These are phyloP conservation scores for Rubroshorea leprosula DNA, from an alignment of 345 rosid species.

Conservation along the genomic window DNA sequence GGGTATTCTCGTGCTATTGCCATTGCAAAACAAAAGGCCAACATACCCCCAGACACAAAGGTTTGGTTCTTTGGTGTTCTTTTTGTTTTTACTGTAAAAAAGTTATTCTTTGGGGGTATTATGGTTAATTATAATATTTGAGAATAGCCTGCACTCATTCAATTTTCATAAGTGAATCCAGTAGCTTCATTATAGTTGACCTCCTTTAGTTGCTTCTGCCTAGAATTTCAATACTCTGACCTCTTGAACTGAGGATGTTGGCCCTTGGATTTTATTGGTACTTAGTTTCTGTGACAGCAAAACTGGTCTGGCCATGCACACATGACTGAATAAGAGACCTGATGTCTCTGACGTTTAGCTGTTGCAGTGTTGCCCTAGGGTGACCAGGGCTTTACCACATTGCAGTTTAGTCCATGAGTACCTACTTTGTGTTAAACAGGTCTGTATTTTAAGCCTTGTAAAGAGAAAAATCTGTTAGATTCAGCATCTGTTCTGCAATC, in stretches of 20 bases:
- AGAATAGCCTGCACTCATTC: too few species aligned
- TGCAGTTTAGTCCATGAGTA: too few species aligned
- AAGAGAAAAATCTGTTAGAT: too few species aligned
- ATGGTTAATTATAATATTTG: background rate
- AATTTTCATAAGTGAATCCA: background rate
- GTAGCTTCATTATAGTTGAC: background rate
- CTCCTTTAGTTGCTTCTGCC: background rate
- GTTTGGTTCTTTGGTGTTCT: constrained; percentile 23
- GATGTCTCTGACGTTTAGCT: background rate
- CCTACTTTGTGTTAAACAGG: too few species aligned
- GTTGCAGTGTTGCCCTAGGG: background rate
- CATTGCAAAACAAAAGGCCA: constrained; percentile 75
- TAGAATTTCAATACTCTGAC: background rate
- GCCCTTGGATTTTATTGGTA: background rate
- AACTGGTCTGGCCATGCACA: background rate
- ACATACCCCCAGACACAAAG: constrained; percentile 59
- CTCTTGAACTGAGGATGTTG: background rate
- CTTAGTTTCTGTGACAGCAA: background rate
- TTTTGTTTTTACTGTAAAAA: background rate
- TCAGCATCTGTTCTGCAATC: too few species aligned
- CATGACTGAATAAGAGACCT: too few species aligned
- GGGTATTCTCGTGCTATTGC: constrained; percentile 87
- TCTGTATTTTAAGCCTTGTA: too few species aligned
- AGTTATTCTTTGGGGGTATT: background rate
- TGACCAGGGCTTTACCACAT: background rate